These are phyloP conservation scores for Geosmithia putterillii DNA, from an alignment of 2,329 filamentous ascomycete species.

Conservation along the genomic window DNA sequence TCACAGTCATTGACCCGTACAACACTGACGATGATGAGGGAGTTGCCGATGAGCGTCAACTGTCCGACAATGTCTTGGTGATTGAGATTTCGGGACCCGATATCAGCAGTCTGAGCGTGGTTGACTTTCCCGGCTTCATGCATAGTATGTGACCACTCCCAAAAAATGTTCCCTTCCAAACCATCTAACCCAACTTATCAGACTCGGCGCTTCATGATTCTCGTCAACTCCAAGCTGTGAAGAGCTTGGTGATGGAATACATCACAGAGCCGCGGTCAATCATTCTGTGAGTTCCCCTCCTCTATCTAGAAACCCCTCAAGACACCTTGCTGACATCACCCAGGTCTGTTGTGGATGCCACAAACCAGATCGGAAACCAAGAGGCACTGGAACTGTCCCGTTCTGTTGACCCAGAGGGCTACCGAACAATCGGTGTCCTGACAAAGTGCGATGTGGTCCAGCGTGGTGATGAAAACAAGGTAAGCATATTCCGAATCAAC, in stretches of 20 bases:
- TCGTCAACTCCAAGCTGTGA: neutral
- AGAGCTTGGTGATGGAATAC: neutral
- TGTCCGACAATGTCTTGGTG: neutral
- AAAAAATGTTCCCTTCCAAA: neutral
- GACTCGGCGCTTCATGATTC: neutral
- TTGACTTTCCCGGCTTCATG: neutral
- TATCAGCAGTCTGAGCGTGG: neutral
- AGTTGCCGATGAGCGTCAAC: neutral
- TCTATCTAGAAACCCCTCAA: neutral
- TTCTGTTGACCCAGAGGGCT: neutral
- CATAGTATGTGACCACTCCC: neutral
- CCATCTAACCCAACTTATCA: neutral
- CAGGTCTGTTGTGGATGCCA: neutral
- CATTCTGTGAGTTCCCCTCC: neutral
- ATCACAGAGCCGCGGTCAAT: neutral
- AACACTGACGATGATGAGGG: neutral
- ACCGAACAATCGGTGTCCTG: neutral
- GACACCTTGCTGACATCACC: neutral
- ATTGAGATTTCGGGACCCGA: neutral
- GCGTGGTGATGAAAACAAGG: neutral
- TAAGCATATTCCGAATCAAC: too few species aligned
- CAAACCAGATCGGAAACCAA: neutral
- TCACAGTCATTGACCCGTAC: neutral
- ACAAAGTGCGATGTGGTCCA: neutral
- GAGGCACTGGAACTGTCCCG: neutral